A percentile compares a stretch with the other conserved stretches of the same genome.
Evolutionary conservation across 1,284 basidiomycete species (phyloP).

Genomic region (Cutaneotrichosporon sp.): DNA sequence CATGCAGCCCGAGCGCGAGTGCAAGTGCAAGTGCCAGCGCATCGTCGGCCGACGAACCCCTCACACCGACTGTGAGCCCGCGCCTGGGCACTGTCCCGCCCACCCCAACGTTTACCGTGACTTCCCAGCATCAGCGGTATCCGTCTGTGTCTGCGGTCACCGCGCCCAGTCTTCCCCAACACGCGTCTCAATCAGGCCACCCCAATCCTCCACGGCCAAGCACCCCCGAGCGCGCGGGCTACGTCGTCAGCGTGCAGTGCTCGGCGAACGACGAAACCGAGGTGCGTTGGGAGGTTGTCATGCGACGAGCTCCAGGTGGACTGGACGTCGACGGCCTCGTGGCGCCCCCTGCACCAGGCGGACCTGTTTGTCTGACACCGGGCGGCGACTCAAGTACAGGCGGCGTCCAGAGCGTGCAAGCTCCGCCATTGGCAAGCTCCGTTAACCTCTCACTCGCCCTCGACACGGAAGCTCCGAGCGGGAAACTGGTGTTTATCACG

Average conservation of each 20-base stretch:
- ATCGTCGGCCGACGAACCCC: conserved; percentile 4
- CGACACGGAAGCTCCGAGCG: conserved; percentile 28
- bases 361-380: not conserved
- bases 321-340: conserved; percentile 4
- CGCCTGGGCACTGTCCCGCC: not conserved
- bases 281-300: conserved; percentile 36
- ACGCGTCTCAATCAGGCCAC: not conserved
- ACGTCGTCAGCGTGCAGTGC: conserved; percentile 32
- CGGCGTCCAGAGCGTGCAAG: conserved; percentile 3
- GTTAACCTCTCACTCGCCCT: conserved; percentile 39
- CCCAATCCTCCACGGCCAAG: not conserved
- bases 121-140: not conserved
- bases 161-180: not conserved
- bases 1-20: not conserved
- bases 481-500: conserved; percentile 39
- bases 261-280: conserved; percentile 23
- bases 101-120: not conserved
- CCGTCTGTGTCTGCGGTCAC: not conserved
- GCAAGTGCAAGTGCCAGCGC: not conserved
- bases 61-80: not conserved
- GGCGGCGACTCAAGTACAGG: conserved; percentile 6
- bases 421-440: conserved; percentile 26
- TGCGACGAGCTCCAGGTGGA: conserved; percentile 16
- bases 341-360: not conserved
- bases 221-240: conserved; percentile 15